Evolutionary conservation across 2,329 filamentous ascomycete genomes (phyloP), one percentile per base, ranked within the genome.

Genomic region (Triangularia setosa): DNA sequence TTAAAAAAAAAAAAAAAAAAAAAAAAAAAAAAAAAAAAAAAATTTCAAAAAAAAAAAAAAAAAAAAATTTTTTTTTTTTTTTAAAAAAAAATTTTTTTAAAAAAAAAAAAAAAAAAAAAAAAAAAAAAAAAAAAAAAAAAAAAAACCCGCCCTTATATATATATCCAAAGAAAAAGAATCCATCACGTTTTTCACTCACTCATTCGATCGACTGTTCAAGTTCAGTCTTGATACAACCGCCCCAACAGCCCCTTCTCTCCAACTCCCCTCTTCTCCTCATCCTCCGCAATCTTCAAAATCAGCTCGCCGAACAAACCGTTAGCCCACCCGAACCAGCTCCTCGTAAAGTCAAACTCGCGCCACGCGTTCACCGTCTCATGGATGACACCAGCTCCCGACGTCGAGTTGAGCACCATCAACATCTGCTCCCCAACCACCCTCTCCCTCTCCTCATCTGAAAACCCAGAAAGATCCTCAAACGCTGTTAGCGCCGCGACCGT

Each of bases 401-500:
- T 81, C 62, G 76, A 79, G 62, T 79, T 72, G 18, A 80, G 66
- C 54, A 81, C 73, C 70, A 79, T 74, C 0, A 69, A 62, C 21
- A 81, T 66, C 62, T 77, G 75, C 61, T 71, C 67, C 27, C 67
- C 70, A 16, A 80, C 79, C 61, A 76, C 78, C 65, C 75, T 75
- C 9, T 72, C 70, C 62, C 70, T 66, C 44, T 68, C 58, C 14
- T 60, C 27, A 16, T 44, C 35, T 69, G 59, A 68, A 69, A 44
- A 69, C 71, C 70, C 71, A 3, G 69, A 63, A 2, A 71, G 62
- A 4, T 68, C 69, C 35, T 76, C 72, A 65, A 70, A 74, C 0
- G 77, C 78, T 2, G 83, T 86, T 68, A 84, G 79, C 21, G 80
- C 83, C 0, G 79, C 80, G 18, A 84, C 81, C 11, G 84, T 82